These are phyloP conservation scores for Akebia trifoliata DNA, from an alignment of 164 flowering plant species.

Conservation along the genomic window DNA sequence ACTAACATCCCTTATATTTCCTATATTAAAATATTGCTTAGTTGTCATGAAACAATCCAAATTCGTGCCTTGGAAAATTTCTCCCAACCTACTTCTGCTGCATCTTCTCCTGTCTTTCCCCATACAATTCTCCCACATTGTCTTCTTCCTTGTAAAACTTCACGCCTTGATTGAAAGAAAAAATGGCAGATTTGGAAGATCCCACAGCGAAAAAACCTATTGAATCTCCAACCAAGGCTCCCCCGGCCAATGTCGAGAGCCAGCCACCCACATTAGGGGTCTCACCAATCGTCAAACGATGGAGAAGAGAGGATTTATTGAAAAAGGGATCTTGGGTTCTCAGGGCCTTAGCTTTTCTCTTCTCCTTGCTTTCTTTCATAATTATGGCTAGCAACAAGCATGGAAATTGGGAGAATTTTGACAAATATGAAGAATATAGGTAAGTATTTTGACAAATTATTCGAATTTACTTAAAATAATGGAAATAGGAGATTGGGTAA, in stretches of 20 bases:
- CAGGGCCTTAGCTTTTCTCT: conserved; percentile 42
- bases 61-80: not conserved
- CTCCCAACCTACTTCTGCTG: not conserved
- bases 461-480: too few species aligned
- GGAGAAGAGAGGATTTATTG: conserved; percentile 69
- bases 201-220: conserved; percentile 6
- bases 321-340: conserved; percentile 42
- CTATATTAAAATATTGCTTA: too few species aligned
- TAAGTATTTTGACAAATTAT: too few species aligned
- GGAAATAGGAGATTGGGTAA: too few species aligned
- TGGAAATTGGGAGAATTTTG: conserved; percentile 57
- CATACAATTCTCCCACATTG: not conserved
- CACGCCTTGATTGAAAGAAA: too few species aligned
- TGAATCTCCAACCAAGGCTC: not conserved
- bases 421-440: conserved; percentile 72
- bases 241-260: conserved; percentile 23
- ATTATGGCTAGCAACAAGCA: conserved; percentile 72
- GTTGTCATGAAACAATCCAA: too few species aligned
- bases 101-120: too few species aligned
- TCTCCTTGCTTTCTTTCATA: conserved; percentile 61
- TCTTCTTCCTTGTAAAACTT: not conserved
- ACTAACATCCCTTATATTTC: too few species aligned
- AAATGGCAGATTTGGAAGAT: conserved; percentile 20
- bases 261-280: conserved; percentile 24
- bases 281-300: conserved; percentile 43